Percentiles rank a stretch among this genome's conserved stretches.
Conservation (phyloP, 2,329 filamentous ascomycete genomes). For the Clonostachys chloroleuca region DNA sequence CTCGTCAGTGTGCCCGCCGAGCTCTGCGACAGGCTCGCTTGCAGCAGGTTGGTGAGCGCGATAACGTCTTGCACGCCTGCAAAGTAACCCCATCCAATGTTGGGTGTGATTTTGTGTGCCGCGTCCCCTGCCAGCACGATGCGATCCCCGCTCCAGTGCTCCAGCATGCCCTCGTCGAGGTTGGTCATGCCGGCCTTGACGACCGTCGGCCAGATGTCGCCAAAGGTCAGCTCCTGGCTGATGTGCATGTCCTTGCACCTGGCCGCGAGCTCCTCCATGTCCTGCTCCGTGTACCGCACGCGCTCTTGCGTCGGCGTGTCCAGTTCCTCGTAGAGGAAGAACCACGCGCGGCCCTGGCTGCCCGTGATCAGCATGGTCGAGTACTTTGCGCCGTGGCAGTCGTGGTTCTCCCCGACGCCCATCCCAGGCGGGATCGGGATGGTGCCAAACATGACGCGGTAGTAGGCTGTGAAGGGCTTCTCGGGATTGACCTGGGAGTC, state of each 20-base stretch:
- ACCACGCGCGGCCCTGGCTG: constrained; percentile 8
- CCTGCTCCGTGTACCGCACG: constrained; percentile 17
- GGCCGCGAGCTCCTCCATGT: constrained; percentile 14
- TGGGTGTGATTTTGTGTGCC: constrained; percentile 21
- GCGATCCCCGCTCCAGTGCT: constrained; percentile 15
- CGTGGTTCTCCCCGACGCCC: constrained; percentile 5
- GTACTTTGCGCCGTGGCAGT: constrained; percentile 9
- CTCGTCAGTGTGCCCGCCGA: not conserved
- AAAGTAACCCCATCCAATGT: constrained; percentile 19
- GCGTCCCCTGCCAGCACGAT: constrained; percentile 22
- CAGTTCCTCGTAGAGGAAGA: constrained; percentile 18
- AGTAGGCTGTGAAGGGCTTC: constrained; percentile 1
- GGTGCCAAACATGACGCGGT: constrained; percentile 2
- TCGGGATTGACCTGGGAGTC: not conserved
- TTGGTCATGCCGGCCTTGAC: constrained; percentile 11
- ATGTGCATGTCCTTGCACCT: constrained; percentile 17
- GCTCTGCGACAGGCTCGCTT: constrained; percentile 3
- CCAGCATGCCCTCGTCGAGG: constrained; percentile 19
- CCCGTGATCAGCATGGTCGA: constrained; percentile 17
- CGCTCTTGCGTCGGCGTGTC: constrained; percentile 13
- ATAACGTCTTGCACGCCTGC: constrained; percentile 17
- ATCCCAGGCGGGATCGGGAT: not conserved
- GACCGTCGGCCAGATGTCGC: constrained; percentile 14
- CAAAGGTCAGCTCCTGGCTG: constrained; percentile 10
- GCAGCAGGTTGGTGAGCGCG: constrained; percentile 14